These are phyloP conservation scores for Leucocoprinus leucothites DNA, from an alignment of 768 basidiomycete species.

Conservation along the genomic window DNA sequence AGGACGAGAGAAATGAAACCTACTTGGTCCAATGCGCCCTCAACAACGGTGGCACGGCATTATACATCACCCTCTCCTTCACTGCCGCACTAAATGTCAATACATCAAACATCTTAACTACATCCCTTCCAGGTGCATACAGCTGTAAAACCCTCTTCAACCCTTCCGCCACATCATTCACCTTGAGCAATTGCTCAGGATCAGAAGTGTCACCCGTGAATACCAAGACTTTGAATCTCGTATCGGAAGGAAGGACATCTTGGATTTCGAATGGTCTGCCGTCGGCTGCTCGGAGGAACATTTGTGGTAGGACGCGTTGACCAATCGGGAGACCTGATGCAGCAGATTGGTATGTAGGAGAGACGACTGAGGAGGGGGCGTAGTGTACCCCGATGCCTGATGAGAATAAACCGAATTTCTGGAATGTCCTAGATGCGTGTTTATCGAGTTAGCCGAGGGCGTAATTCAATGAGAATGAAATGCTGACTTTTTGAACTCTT, in stretches of 20 bases:
- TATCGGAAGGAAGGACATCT: constrained; percentile 48
- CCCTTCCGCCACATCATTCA: constrained; percentile 30
- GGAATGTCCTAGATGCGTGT: constrained; percentile 36
- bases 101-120: constrained; percentile 40
- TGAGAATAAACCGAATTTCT: constrained; percentile 51
- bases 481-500: constrained; percentile 44
- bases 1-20: constrained; percentile 16
- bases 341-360: constrained; percentile 29
- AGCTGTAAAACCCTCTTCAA: constrained; percentile 28
- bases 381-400: constrained; percentile 57
- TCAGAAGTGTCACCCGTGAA: constrained; percentile 46
- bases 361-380: constrained; percentile 41
- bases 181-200: constrained; percentile 22
- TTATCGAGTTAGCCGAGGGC: neutral
- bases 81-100: constrained; percentile 34
- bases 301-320: constrained; percentile 48
- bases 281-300: constrained; percentile 49
- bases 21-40: constrained; percentile 62
- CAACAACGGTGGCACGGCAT: constrained; percentile 43
- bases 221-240: constrained; percentile 52
- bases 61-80: constrained; percentile 38
- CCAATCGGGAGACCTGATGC: constrained; percentile 45
- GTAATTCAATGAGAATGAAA: neutral
- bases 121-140: constrained; percentile 25
- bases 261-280: constrained; percentile 49